Conservation (phyloP, 1,139 yeast genomes). For the Taphrina flavorubra region DNA sequence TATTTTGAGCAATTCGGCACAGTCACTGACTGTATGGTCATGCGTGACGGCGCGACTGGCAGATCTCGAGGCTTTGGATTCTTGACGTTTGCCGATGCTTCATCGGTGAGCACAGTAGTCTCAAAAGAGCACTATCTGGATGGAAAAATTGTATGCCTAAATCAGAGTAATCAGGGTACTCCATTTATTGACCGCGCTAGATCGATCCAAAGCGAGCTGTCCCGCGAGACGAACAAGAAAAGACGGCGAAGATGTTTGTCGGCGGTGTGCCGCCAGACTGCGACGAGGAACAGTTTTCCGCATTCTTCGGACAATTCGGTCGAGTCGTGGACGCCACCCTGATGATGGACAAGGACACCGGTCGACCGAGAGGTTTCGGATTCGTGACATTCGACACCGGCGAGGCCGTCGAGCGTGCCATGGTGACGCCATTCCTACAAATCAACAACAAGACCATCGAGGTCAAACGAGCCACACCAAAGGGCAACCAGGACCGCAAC, state of each 20-base stretch:
- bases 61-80: conserved; percentile 97
- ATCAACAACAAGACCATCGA: conserved; percentile 61
- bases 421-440: conserved; percentile 55
- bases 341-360: conserved; percentile 97
- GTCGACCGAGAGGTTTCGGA: conserved; percentile 97
- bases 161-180: no score
- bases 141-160: conserved; percentile 68
- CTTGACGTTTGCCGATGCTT: conserved; percentile 80
- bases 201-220: conserved; percentile 98
- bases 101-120: conserved; percentile 85
- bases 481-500: conserved; percentile 56
- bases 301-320: conserved; percentile 88
- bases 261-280: conserved; percentile 98
- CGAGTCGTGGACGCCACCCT: conserved; percentile 94
- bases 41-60: conserved; percentile 90
- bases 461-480: conserved; percentile 97
- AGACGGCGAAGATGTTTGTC: conserved; percentile 94
- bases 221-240: conserved; percentile 97
- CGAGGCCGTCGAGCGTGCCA: conserved; percentile 90
- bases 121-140: conserved; percentile 88
- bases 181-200: conserved; percentile 29
- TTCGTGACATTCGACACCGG: conserved; percentile 96
- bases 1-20: conserved; percentile 92
- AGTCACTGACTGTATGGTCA: conserved; percentile 85
- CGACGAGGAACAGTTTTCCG: conserved; percentile 87